phyloP scores from a whole-genome alignment of 78 protist genomes.

The Neovahlkampfia damariscottae region DNA sequence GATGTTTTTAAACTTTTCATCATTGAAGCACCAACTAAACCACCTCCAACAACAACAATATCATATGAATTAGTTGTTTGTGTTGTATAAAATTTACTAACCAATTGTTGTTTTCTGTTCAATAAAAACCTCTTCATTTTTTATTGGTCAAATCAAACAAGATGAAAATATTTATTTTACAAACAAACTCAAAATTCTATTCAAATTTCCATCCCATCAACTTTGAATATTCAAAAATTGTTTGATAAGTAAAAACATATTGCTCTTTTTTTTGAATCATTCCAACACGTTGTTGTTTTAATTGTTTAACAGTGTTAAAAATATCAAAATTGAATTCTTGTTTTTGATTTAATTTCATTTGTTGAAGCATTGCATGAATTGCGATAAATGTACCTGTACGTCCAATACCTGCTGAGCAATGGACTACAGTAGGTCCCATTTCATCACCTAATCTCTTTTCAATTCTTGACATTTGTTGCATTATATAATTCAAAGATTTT shows the following conservation, averaged over 20 bases:
- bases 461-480: conserved; percentile 1
- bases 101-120: background rate
- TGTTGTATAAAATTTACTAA: background rate
- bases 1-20: background rate
- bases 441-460: background rate
- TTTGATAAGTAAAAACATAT: background rate
- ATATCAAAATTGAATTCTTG: conserved; percentile 30
- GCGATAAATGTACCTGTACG: conserved; percentile 67
- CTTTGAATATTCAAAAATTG: no score
- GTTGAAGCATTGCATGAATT: conserved; percentile 30
- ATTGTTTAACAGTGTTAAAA: conserved; percentile 11
- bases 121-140: no score
- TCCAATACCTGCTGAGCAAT: conserved; percentile 72
- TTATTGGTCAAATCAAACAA: no score
- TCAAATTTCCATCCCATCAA: no score
- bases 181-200: no score
- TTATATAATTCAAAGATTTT: conserved; percentile 24
- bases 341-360: conserved; percentile 11
- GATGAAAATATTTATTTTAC: no score
- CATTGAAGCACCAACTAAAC: background rate
- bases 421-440: conserved; percentile 45
- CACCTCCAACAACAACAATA: background rate
- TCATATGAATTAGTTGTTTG: background rate
- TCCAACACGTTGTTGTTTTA: background rate
- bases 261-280: conserved; percentile 4